Base-by-base conservation (phyloP, 2,329 filamentous ascomycete species). In the Tolypocladium amazonense region DNA sequence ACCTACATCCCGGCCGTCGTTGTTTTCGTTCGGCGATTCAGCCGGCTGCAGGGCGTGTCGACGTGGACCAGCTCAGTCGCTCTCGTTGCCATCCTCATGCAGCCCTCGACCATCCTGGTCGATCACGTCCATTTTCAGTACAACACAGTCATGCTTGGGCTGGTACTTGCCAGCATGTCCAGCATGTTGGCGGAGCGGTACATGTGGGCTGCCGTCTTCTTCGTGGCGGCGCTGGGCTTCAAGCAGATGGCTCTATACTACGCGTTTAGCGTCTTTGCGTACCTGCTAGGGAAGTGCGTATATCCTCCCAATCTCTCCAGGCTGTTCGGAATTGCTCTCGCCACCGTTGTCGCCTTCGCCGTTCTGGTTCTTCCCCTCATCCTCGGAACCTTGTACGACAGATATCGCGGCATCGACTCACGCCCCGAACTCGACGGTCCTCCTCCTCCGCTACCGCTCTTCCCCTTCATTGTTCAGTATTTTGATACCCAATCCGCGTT, bases 161-260 rank as follows among this genome's bases (percentile, higher is more conserved):
- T 97, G 56, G 86, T 94, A 12, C 78, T 95, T 37, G 91, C 91
- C 0, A 90, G 88, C 67, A 86, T 97, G 77, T 94, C 93, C 50
- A 94, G 89, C 72, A 88, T 97, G 76, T 74, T 96, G 57, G 91
- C 92, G 3, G 90, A 90, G 4, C 84, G 92, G 56, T 88, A 88
- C 67, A 82, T 95, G 62, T 97, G 93, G 92, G 85, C 90, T 33
- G 92, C 90, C 63, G 84, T 96, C 61, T 96, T 96, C 77, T 99
- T 99, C 67, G 94, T 99, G 8, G 85, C 84, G 20, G 90, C 93
- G 3, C 79, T 99, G n/a, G 91, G 91, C 7, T 99, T 97, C 80
- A 99, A 99, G 79, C 94, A 99, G 74, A 99, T 99, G 95, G 93
- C 93, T 1, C 81, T 99, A 20, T 99, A 97, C 77, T 99, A 97